Conservation (phyloP, 2,329 filamentous ascomycete species). For the Penicillium oxalicum region DNA sequence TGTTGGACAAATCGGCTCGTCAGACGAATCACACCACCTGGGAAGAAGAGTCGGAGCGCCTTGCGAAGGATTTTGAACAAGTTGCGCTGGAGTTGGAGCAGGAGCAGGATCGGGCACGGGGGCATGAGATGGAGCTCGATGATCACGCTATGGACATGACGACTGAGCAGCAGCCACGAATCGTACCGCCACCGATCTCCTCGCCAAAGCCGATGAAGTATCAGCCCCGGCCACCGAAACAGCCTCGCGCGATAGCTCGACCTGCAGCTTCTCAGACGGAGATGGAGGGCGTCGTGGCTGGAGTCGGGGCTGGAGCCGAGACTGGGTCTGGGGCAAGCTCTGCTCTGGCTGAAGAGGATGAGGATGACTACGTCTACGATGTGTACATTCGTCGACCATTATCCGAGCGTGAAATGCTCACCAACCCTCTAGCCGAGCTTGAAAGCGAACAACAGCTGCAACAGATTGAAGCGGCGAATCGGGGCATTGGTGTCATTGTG, state of each 20-base stretch:
- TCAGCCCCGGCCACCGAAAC: slow-evolving; percentile 31
- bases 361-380: slow-evolving; percentile 56
- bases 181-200: slow-evolving; percentile 6
- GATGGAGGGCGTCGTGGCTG: slow-evolving; percentile 4
- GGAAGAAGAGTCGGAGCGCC: slow-evolving; percentile 39
- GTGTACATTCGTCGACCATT: slow-evolving; percentile 52
- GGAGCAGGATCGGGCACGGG: slow-evolving; percentile 37
- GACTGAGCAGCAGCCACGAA: neutral
- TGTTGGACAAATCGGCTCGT: slow-evolving; percentile 33
- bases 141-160: slow-evolving; percentile 4
- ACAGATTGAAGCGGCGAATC: slow-evolving; percentile 26
- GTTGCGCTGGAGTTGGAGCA: slow-evolving; percentile 37
- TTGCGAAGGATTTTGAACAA: slow-evolving; percentile 39
- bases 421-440: slow-evolving; percentile 30
- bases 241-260: slow-evolving; percentile 14
- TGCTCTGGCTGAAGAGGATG: slow-evolving; percentile 37
- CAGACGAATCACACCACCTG: slow-evolving; percentile 34
- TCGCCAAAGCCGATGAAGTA: slow-evolving; percentile 32
- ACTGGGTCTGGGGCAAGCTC: neutral
- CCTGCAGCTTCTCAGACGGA: neutral
- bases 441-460: slow-evolving; percentile 26
- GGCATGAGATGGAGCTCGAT: slow-evolving; percentile 26
- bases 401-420: slow-evolving; percentile 28
- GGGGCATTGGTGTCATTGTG: slow-evolving; percentile 38
- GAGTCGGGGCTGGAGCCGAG: neutral